Evolutionary conservation across 495 filamentous ascomycete genomes (phyloP).

Genomic region (Daldinia bambusicola): DNA sequence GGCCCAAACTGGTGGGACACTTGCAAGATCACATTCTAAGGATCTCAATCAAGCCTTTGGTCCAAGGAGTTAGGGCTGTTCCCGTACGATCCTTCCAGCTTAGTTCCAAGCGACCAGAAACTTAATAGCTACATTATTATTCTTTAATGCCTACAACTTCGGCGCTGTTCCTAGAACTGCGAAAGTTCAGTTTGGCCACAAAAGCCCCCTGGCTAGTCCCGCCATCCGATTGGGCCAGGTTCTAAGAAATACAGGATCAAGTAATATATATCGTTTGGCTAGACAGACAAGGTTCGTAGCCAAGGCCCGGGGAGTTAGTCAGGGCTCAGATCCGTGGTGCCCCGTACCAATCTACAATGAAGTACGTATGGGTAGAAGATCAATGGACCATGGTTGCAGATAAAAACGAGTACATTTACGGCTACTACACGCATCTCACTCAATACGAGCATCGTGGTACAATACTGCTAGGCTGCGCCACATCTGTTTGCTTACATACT

Average conservation of each 20-base stretch:
- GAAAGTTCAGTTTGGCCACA: neutral
- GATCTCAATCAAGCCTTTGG: constrained; percentile 4
- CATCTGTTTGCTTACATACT: constrained; percentile 13
- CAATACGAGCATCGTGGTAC: constrained; percentile 23
- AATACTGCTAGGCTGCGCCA: constrained; percentile 21
- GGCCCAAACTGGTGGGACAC: constrained; percentile 30
- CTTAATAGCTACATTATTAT: constrained; percentile 8
- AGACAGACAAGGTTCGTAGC: neutral
- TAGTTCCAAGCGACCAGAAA: neutral
- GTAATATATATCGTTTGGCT: neutral
- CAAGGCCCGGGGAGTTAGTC: constrained; percentile 11
- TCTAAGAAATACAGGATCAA: constrained; percentile 19
- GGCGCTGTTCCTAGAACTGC: neutral
- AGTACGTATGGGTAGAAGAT: constrained; percentile 20
- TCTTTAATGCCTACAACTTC: neutral
- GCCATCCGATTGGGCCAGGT: constrained; percentile 14
- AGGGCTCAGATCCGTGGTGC: constrained; percentile 13
- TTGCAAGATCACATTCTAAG: constrained; percentile 13
- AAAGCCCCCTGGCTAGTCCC: constrained; percentile 2
- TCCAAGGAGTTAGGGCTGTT: neutral
- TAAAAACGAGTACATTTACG: constrained; percentile 28
- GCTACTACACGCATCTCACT: constrained; percentile 26
- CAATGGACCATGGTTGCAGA: constrained; percentile 32
- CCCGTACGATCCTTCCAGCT: neutral
- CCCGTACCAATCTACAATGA: constrained; percentile 1